Evolutionary conservation across 1,284 basidiomycete genomes (phyloP).

Genomic region (Crepidotus sp.): DNA sequence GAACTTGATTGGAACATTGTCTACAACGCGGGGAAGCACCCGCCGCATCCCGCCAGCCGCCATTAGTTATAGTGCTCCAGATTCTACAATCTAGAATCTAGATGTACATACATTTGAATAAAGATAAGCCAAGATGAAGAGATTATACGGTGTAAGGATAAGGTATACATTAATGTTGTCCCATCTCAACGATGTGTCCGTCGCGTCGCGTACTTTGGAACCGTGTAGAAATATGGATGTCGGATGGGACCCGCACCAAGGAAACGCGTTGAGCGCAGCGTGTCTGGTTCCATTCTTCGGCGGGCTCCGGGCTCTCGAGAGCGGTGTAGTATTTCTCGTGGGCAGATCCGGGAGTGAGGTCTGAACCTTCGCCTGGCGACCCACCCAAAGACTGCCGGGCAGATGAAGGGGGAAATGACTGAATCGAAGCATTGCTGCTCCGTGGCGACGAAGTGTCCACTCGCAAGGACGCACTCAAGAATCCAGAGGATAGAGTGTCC

Average conservation of each 20-base stretch:
- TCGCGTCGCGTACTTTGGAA: constrained; percentile 20
- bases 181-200: constrained; percentile 7
- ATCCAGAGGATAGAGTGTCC: constrained; percentile 24
- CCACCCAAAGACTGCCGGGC: constrained; percentile 7
- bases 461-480: constrained; percentile 23
- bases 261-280: constrained; percentile 78
- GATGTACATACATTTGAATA: constrained; percentile 13
- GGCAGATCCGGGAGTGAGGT: constrained; percentile 4
- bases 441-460: constrained; percentile 27
- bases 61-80: too few relatives aligned
- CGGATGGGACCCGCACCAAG: constrained; percentile 60
- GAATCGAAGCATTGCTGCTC: constrained; percentile 27
- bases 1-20: too few relatives aligned
- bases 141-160: constrained; percentile 11
- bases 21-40: too few relatives aligned
- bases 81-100: constrained; percentile 3
- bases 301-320: constrained; percentile 36
- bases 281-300: constrained; percentile 80
- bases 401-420: constrained; percentile 20
- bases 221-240: constrained; percentile 35
- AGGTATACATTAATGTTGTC: constrained; percentile 8
- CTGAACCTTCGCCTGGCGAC: constrained; percentile 5
- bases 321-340: constrained; percentile 42
- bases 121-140: constrained; percentile 11
- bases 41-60: too few relatives aligned